A percentile compares a stretch with the other conserved stretches of the same genome.
These are phyloP conservation scores for Penicillium sp. DNA, from an alignment of 2,329 filamentous ascomycete species.

Conservation along the genomic window DNA sequence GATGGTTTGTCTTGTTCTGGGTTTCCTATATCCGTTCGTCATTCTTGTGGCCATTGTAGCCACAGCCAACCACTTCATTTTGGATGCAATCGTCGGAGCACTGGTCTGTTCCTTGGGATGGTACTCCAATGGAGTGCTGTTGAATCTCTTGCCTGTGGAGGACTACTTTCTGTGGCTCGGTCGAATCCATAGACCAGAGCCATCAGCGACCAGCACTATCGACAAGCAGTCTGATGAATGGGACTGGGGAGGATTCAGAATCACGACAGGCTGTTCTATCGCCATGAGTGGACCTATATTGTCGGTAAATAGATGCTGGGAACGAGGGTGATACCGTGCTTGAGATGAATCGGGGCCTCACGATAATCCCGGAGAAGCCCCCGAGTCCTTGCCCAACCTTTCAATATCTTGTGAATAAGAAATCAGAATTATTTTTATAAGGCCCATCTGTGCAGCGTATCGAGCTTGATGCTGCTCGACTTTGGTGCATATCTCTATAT, in stretches of 20 bases:
- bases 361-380: background rate
- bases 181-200: conserved; percentile 65
- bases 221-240: conserved; percentile 1
- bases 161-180: conserved; percentile 67
- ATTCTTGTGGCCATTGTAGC: conserved; percentile 70
- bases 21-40: conserved; percentile 64
- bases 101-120: conserved; percentile 67
- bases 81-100: conserved; percentile 70
- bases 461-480: background rate
- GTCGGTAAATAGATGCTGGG: background rate
- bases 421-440: background rate
- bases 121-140: conserved; percentile 55
- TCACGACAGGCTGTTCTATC: conserved; percentile 2
- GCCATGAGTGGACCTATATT: background rate
- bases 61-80: conserved; percentile 72
- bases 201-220: conserved; percentile 10
- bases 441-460: background rate
- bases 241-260: conserved; percentile 16
- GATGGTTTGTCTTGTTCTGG: conserved; percentile 52
- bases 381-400: background rate
- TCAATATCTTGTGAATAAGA: background rate
- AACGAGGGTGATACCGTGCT: too few species aligned
- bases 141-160: conserved; percentile 67
- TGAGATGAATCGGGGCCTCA: background rate
- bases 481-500: background rate